Evolutionary conservation across 306 rosid genomes (phyloP).

Genomic region (Hippophae tibetana): DNA sequence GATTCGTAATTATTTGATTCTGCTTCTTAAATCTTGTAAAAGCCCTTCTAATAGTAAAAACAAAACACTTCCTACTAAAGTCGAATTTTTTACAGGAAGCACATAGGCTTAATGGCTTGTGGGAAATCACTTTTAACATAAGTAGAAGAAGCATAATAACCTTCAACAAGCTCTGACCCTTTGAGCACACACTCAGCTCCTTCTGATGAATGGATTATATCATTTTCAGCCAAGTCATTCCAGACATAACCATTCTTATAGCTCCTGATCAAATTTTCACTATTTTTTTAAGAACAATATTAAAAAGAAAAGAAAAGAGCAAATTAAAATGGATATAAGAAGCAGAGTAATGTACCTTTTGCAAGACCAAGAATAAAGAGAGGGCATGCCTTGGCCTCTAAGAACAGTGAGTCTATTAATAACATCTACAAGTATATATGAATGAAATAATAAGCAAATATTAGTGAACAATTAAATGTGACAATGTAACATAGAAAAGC

Average conservation of each 20-base stretch:
- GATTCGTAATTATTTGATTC: too few relatives aligned
- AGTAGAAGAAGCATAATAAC: slow-evolving; percentile 29
- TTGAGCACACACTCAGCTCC: slow-evolving; percentile 81
- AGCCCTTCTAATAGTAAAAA: too few relatives aligned
- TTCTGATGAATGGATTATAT: slow-evolving; percentile 59
- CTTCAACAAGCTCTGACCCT: slow-evolving; percentile 64
- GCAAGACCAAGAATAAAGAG: slow-evolving; percentile 84
- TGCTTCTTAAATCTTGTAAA: too few relatives aligned
- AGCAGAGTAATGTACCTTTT: slow-evolving; percentile 38
- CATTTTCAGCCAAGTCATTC: slow-evolving; percentile 65
- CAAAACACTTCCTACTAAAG: too few relatives aligned
- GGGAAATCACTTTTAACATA: too few relatives aligned
- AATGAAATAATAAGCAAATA: neutral
- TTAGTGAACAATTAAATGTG: too few relatives aligned
- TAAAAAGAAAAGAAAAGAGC: neutral
- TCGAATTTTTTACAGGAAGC: too few relatives aligned
- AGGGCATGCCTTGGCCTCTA: slow-evolving; percentile 79
- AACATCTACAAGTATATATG: slow-evolving; percentile 34
- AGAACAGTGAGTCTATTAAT: slow-evolving; percentile 59
- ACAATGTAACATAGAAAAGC: neutral
- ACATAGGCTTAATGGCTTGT: too few relatives aligned
- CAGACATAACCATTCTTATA: slow-evolving; percentile 83
- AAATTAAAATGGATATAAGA: neutral
- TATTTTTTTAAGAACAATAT: neutral
- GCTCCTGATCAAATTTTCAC: slow-evolving; percentile 29